Evolutionary conservation across 2,329 filamentous ascomycete species (phyloP), one percentile per base, ranked within the genome.

Genomic region (Apiospora koreana): DNA sequence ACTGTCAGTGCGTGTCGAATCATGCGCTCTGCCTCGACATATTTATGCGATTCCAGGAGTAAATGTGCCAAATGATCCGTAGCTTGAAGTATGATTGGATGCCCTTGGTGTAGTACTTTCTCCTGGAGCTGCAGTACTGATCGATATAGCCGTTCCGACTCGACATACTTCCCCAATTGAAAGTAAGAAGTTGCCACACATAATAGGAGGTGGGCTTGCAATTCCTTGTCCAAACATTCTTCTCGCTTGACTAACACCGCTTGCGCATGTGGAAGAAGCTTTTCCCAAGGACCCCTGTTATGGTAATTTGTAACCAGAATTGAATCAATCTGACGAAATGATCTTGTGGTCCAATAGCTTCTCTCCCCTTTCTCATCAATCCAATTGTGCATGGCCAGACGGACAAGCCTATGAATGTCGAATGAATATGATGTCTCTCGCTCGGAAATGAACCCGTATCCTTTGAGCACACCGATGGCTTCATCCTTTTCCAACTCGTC

Each of bases 391-490:
- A 68, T 74, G 7, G 38, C 50, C 42, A 74, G 62, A 9, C 66
- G 71, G 14, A 73, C 70, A 14, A 74, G 66, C 9, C 70, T 69
- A 25, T 74, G 70, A 6, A 81, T 79, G 65, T 79, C 77, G 41
- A 75, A 76, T 2, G 70, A 70, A 18, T 70, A 45, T 1, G 25
- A 4, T 9, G 69, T 68, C 12, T 71, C 41, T 1, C 73, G 77
- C 41, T 79, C 50, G 3, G 69, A 72, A 25, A 82, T 72, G 42
- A 82, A 82, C 7, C 75, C 75, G 67, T 74, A 74, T 41, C 31
- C 71, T 66, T 71, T 71, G 21, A 74, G 45, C 3, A 41, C 68
- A 3, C 69, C 68, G 12, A 74, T 68, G 4, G 72, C 70, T 48
- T 74, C 45, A 9, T 65, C 50, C 8, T 21, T 16, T 45, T 70